These are phyloP conservation scores for Fusarium nelsonii DNA, from an alignment of 2,329 filamentous ascomycete species.

Conservation along the genomic window DNA sequence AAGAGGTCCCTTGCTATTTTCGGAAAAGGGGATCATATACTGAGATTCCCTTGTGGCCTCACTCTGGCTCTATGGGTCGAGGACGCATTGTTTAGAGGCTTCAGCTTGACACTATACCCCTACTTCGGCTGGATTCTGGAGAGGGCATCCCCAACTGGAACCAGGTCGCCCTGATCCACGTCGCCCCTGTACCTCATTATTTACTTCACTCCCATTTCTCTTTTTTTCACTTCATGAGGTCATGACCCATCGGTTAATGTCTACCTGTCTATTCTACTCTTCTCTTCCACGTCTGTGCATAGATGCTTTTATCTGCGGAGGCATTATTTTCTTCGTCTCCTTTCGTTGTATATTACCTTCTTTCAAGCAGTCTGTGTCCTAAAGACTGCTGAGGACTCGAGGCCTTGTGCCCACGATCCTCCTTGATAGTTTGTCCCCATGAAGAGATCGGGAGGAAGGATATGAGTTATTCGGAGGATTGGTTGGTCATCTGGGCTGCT, in stretches of 20 bases:
- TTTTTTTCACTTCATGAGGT: conserved; percentile 51
- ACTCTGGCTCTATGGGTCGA: conserved; percentile 15
- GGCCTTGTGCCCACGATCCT: conserved; percentile 13
- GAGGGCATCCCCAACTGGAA: conserved; percentile 26
- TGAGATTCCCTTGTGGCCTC: conserved; percentile 31
- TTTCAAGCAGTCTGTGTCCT: conserved; percentile 47
- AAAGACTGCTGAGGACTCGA: conserved; percentile 42
- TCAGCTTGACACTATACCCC: conserved; percentile 33
- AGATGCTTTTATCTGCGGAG: conserved; percentile 33
- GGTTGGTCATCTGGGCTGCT: conserved; percentile 21
- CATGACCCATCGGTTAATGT: conserved; percentile 54
- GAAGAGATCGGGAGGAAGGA: neutral
- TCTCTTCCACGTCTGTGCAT: conserved; percentile 27
- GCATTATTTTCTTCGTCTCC: conserved; percentile 25
- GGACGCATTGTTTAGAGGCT: conserved; percentile 21
- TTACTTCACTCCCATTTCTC: conserved; percentile 28
- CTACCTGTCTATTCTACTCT: conserved; percentile 49
- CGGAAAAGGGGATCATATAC: conserved; percentile 28
- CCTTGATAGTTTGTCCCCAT: conserved; percentile 21
- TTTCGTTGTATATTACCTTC: conserved; percentile 51
- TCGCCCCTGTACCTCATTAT: conserved; percentile 18
- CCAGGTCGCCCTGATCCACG: conserved; percentile 12
- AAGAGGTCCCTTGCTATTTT: conserved; percentile 38
- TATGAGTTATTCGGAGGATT: conserved; percentile 8
- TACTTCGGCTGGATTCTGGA: conserved; percentile 42